These are phyloP conservation scores for Rhizopus delemar DNA, from an alignment of 371 early-diverging fungal genomes.

Conservation along the genomic window DNA sequence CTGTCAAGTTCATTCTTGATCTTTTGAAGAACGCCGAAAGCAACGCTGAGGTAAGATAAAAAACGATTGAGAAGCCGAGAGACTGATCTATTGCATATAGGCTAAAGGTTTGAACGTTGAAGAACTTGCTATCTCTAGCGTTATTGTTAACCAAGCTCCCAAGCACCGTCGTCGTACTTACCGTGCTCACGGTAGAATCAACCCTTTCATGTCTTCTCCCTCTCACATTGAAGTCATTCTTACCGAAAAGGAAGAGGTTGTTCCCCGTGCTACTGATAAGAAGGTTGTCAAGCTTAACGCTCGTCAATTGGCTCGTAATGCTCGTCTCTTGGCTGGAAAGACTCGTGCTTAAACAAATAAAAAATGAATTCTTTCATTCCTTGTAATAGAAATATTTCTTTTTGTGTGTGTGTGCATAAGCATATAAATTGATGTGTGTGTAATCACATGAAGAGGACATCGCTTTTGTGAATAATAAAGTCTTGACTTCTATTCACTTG, in stretches of 20 bases:
- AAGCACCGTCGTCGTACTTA: constrained; percentile 97
- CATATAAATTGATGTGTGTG: too few relatives aligned
- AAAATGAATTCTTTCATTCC: background rate
- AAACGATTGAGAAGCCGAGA: too few relatives aligned
- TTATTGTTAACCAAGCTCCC: constrained; percentile 98
- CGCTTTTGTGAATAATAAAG: too few relatives aligned
- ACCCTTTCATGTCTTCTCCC: constrained; percentile 95
- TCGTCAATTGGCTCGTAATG: constrained; percentile 61
- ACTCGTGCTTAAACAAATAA: constrained; percentile 36
- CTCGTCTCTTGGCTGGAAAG: constrained; percentile 40
- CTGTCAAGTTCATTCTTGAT: constrained; percentile 85
- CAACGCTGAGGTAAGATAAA: constrained; percentile 84
- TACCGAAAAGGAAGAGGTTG: constrained; percentile 82
- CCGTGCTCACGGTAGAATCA: constrained; percentile 99
- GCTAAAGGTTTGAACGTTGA: constrained; percentile 91
- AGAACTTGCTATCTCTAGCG: constrained; percentile 88
- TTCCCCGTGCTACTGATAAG: constrained; percentile 69
- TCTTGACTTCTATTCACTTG: too few relatives aligned
- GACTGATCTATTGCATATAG: constrained; percentile 25
- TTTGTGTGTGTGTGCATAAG: background rate
- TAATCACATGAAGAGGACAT: too few relatives aligned
- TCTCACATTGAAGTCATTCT: constrained; percentile 97
- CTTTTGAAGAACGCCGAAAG: constrained; percentile 95
- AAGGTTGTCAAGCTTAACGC: constrained; percentile 55
- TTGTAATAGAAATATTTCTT: background rate